Conservation (phyloP, 495 filamentous ascomycete species). For the Pseudomonodictys pantanalensis region DNA sequence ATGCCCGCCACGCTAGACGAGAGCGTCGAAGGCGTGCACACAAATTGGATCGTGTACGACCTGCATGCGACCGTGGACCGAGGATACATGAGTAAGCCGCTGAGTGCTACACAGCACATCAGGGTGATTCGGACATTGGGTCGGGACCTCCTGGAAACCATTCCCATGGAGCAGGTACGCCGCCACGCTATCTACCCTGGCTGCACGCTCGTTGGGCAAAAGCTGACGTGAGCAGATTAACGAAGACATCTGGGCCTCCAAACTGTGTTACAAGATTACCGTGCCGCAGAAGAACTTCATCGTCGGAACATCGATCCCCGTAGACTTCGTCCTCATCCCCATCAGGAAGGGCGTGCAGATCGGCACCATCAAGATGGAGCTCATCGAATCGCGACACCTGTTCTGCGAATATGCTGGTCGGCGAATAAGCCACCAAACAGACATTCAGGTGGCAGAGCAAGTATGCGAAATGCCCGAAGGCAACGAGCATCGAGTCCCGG, state of each 20-base stretch:
- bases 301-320: conserved; percentile 76
- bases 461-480: conserved; percentile 46
- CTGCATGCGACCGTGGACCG: conserved; percentile 84
- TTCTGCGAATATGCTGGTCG: conserved; percentile 38
- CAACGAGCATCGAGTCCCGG: conserved; percentile 44
- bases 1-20: conserved; percentile 75
- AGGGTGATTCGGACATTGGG: conserved; percentile 85
- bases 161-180: conserved; percentile 66
- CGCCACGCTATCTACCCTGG: not conserved
- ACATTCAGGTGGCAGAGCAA: conserved; percentile 33
- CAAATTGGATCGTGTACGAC: conserved; percentile 79
- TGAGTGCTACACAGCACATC: conserved; percentile 73
- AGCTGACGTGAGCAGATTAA: conserved; percentile 33
- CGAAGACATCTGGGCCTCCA: conserved; percentile 92
- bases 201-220: not conserved
- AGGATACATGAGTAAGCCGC: conserved; percentile 74
- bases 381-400: conserved; percentile 61
- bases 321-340: conserved; percentile 78
- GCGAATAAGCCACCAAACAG: conserved; percentile 13
- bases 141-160: conserved; percentile 66
- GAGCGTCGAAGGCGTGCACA: conserved; percentile 80
- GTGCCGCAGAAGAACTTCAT: conserved; percentile 87
- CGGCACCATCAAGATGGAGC: conserved; percentile 66
- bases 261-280: conserved; percentile 86
- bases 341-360: conserved; percentile 83